Evolutionary conservation across 164 flowering plant genomes (phyloP).

Genomic region (Magnolia changhungtana): DNA sequence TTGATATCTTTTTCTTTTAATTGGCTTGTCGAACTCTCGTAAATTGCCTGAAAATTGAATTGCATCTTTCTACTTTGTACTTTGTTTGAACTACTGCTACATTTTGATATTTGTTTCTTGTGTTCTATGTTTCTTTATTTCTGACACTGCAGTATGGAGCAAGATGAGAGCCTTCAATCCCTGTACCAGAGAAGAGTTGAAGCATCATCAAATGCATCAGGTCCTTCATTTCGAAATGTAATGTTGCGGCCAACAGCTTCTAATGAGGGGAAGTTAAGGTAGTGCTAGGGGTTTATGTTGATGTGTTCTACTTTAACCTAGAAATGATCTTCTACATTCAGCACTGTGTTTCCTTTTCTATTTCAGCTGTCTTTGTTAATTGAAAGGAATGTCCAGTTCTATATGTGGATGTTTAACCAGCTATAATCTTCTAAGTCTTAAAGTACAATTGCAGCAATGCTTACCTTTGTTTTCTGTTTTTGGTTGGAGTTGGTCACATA

Average conservation of each 20-base stretch:
- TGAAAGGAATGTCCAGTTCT: neutral
- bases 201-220: slow-evolving; percentile 46
- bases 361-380: neutral
- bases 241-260: slow-evolving; percentile 53
- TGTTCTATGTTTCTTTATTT: neutral
- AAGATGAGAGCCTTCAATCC: slow-evolving; percentile 58
- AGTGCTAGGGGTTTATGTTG: slow-evolving; percentile 2
- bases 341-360: neutral
- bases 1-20: too few relatives aligned
- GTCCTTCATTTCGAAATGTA: slow-evolving; percentile 58
- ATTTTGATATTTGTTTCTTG: too few relatives aligned
- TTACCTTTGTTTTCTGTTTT: slow-evolving; percentile 8
- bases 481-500: slow-evolving; percentile 58
- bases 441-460: neutral
- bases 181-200: slow-evolving; percentile 57
- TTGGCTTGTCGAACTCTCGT: too few relatives aligned
- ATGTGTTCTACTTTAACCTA: neutral
- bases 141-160: slow-evolving; percentile 51
- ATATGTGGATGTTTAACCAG: neutral
- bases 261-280: slow-evolving; percentile 71
- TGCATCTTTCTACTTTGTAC: too few relatives aligned
- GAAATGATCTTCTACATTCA: neutral
- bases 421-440: neutral
- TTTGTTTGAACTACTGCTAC: too few relatives aligned
- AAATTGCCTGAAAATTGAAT: too few relatives aligned